Conservation (phyloP, 495 filamentous ascomycete genomes). For the Astrothelium subdiscretum region DNA sequence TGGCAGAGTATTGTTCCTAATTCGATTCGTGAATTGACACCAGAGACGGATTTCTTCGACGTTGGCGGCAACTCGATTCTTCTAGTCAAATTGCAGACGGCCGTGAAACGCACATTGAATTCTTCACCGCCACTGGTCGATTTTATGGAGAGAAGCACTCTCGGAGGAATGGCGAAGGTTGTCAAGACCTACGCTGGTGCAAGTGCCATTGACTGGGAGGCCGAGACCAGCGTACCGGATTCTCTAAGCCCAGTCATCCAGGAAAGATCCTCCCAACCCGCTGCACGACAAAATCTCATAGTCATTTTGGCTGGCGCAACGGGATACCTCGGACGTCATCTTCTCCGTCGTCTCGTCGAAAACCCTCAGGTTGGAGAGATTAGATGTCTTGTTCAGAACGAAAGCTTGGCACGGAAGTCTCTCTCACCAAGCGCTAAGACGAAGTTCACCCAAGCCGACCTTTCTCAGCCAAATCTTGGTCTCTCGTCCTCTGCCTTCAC, state of each 20-base stretch:
- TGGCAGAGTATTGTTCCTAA: not conserved
- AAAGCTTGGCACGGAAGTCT: not conserved
- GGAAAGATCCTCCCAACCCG: not conserved
- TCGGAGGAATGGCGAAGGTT: not conserved
- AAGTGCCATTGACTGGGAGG: not conserved
- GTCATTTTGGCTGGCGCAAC: not conserved
- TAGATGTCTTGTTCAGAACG: not conserved
- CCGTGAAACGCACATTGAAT: not conserved
- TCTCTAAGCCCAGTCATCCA: not conserved
- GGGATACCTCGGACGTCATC: not conserved
- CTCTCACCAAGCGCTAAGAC: too few species aligned
- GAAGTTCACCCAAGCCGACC: too few species aligned
- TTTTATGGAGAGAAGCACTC: slow-evolving; percentile 1
- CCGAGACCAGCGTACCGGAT: not conserved
- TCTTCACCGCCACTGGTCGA: slow-evolving; percentile 4
- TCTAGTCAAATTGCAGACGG: slow-evolving; percentile 23
- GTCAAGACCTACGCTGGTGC: too few species aligned
- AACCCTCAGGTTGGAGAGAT: too few species aligned
- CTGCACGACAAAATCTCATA: not conserved
- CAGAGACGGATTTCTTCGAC: slow-evolving; percentile 26
- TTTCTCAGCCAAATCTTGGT: too few species aligned
- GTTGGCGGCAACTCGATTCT: slow-evolving; percentile 31
- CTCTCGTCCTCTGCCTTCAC: too few species aligned
- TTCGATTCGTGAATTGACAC: not conserved
- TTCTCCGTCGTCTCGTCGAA: not conserved